Evolutionary conservation across 2,329 filamentous ascomycete species (phyloP), one percentile per base, ranked within the genome.

Genomic region (Penicillium concentricum): DNA sequence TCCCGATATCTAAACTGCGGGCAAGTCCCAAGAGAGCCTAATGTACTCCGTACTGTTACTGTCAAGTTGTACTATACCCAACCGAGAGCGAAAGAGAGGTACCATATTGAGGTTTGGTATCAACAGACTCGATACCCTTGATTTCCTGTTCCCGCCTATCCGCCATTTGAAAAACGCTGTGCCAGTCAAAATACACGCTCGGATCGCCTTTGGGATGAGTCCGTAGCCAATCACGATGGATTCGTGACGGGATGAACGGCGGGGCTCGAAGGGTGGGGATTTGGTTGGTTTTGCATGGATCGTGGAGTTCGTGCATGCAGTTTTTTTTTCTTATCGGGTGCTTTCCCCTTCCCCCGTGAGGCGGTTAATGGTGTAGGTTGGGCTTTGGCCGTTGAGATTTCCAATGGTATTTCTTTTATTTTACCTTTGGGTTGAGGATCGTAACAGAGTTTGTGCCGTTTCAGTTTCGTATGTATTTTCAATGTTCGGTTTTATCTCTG

Each of bases 161-260:
- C 49, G 38, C 49, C 13, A 30, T 15, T n/a, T 13, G 43, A 16
- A 16, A 16, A 30, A 15, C n/a, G 4, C 12, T 30, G 18, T 15
- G 26, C 24, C 20, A 37, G 30, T 13, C 13, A 18, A 28, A 28
- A 37, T 38, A 34, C 34, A 8, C 37, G 37, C 37, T 51, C 38
- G 38, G 18, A 35, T 44, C 47, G 12, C 47, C 16, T 7, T 53
- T 38, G 35, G 39, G 37, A 42, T 34, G 38, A 37, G 9, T 3
- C n/a, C 2, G 13, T 13, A 20, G 22, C 63, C 61, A 64, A 64
- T 62, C 28, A 53, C 18, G 30, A 32, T 9, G 7, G 3, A 20
- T 58, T 34, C 48, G n/a, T 51, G 41, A 37, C 57, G 58, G 61
- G 55, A 64, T 63, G 63, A 65, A 64, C 62, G 61, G 61, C 62